Base-by-base conservation (phyloP, 2,329 filamentous ascomycete species). In the Harringtonia aguacate region DNA sequence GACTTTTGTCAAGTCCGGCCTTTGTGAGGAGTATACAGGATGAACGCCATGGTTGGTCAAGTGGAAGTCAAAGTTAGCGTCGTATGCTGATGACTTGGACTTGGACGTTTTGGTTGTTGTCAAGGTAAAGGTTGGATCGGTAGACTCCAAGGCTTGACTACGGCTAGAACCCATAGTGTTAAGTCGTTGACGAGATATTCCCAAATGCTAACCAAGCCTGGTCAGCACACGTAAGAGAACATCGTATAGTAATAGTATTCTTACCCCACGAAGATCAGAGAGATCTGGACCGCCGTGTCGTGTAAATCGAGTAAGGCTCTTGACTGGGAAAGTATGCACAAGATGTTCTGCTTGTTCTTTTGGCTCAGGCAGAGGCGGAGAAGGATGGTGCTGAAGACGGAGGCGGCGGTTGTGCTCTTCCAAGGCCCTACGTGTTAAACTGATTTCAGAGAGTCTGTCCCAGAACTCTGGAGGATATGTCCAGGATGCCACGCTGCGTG, bases 31-130 rank as follows among this genome's bases (percentile, higher is more conserved):
- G 18, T 43, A 53, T 33, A 46, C 27, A 28, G 58, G 49, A 41
- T 61, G 59, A 33, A 66, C 49, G 15, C 45, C 45, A 48, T 58
- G 36, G 44, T 68, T 58, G 43, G 60, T 58, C 36, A 68, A 49
- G 40, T 63, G 55, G 43, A 61, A 57, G 42, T 63, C 54, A 52
- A 66, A 67, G 45, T 54, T 50, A 36, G 52, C 51, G 49, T 61
- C 48, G 47, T 65, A 63, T 1, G 53, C 46, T 36, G 52, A 50
- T 27, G 52, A 55, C 43, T 47, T 50, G 24, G 52, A 55, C 43
- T 46, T 58, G 34, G 50, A 55, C 8, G 46, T 60, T 30, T 43
- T 57, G 36, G 36, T 51, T 14, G 30, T 36, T 50, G n/a, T 52
- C n/a, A 41, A 33, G 29, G 48, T 44, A n/a, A 48, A 52, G 15